These are phyloP conservation scores for Pythium insidiosum DNA, from an alignment of 352 stramenopile genomes.

Conservation along the genomic window DNA sequence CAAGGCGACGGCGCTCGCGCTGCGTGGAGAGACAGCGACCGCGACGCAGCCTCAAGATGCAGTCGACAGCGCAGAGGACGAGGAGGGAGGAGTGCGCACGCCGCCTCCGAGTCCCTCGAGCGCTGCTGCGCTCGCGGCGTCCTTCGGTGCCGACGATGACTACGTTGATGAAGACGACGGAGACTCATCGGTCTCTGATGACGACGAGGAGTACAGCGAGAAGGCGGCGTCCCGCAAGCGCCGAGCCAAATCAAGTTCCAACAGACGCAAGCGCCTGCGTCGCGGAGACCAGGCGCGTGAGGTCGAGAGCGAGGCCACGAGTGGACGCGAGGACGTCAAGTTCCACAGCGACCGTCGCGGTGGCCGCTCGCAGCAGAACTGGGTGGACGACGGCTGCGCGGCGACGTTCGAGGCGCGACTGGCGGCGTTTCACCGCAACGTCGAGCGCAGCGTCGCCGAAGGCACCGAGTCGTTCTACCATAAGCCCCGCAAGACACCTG, in stretches of 20 bases:
- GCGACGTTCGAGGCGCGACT: conserved; percentile 13
- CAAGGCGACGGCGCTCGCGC: conserved; percentile 7
- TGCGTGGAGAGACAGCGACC: conserved; percentile 2
- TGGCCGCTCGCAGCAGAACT: conserved; percentile 14
- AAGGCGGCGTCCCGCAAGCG: conserved; percentile 6
- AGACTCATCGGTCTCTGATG: neutral
- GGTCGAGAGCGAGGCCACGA: neutral
- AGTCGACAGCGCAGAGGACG: conserved; percentile 1
- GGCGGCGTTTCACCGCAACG: neutral
- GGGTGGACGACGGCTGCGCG: conserved; percentile 19
- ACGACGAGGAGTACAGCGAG: neutral
- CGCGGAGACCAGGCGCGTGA: neutral
- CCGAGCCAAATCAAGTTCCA: too few relatives aligned
- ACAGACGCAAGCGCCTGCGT: too few relatives aligned
- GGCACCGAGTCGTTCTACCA: conserved; percentile 17
- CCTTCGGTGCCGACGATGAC: conserved; percentile 3
- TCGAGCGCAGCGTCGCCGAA: conserved; percentile 8
- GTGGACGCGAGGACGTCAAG: neutral
- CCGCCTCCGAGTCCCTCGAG: conserved; percentile 17
- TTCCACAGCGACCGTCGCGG: conserved; percentile 9
- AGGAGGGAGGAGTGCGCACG: conserved; percentile 7
- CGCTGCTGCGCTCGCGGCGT: conserved; percentile 10
- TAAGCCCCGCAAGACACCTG: conserved; percentile 8
- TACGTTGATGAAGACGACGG: conserved; percentile 2
- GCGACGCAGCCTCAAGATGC: neutral